Base-by-base conservation (phyloP, 2,329 filamentous ascomycete species). In the Didymosphaeria variabile region DNA sequence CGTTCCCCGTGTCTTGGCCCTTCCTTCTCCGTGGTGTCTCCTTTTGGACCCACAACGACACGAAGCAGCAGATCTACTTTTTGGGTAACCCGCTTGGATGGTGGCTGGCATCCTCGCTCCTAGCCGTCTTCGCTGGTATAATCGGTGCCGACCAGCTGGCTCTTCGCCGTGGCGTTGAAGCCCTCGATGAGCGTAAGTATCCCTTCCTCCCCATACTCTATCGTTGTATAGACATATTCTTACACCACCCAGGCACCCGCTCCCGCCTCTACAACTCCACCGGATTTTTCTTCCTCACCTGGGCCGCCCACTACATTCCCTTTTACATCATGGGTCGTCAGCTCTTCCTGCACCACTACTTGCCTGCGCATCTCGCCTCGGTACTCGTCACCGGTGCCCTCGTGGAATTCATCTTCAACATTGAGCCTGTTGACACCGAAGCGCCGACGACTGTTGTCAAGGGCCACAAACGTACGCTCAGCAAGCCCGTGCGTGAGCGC, bases 281-380 rank as follows among this genome's bases (percentile, higher is more conserved):
- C 0, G 95, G 95, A 26, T 99, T 99, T 87, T 96, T 99, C 84
- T 98, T 97, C 88, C 87, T 99, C 59, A 93, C 93, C 58, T 99
- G 95, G 95, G 93, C 92, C 15, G 94, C 93, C 2, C 95, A 99
- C 79, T 99, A 97, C 84, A 88, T 97, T 79, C 94, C 94, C 55
- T 99, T 99, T 85, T 99, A 89, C 83, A 88, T 97, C 66, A 99
- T 99, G 94, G 94, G 94, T 59, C 93, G 94, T 71, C 94, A 99
- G 79, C 89, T 97, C 67, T 99, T 99, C 88, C 81, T 99, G 69
- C 95, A 99, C 79, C 95, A 99, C 81, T 99, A 99, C 77, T 87
- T 99, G 3, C 95, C 95, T 0, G 93, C 95, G 0, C 95, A 99
- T 76, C 85, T 99, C 12, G 94, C 95, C 0, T 97, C 93, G 7